Conservation (phyloP, 352 stramenopile genomes). For the Lagenidium giganteum region DNA sequence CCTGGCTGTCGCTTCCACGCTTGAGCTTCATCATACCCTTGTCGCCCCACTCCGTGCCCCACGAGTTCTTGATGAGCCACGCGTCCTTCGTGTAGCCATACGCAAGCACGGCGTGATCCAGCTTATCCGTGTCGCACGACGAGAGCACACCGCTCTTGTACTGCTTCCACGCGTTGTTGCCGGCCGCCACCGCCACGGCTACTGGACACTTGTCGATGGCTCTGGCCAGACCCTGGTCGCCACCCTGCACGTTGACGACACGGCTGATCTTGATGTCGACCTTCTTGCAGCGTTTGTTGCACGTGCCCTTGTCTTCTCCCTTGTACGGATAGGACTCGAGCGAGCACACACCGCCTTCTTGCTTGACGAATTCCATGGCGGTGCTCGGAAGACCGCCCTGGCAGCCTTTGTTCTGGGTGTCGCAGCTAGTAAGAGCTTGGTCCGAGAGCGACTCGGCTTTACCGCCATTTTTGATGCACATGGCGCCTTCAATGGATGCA, state of each 20-base stretch:
- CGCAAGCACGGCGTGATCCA: conserved; percentile 95
- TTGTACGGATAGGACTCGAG: conserved; percentile 52
- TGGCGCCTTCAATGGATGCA: conserved; percentile 7
- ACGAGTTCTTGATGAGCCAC: conserved; percentile 96
- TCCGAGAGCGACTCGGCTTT: conserved; percentile 8
- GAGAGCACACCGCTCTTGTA: conserved; percentile 90
- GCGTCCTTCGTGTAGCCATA: conserved; percentile 85
- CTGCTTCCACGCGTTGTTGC: conserved; percentile 92
- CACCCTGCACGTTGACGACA: conserved; percentile 44
- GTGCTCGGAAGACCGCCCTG: conserved; percentile 62
- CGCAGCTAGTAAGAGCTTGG: conserved; percentile 17
- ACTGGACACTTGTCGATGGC: conserved; percentile 89
- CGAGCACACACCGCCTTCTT: conserved; percentile 52
- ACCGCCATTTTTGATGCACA: conserved; percentile 7
- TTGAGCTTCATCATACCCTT: conserved; percentile 87
- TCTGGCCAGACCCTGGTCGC: conserved; percentile 61
- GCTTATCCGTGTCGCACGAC: conserved; percentile 55
- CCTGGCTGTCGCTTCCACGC: too few species aligned
- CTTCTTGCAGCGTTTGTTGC: conserved; percentile 7
- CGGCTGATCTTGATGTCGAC: conserved; percentile 7
- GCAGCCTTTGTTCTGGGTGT: conserved; percentile 61
- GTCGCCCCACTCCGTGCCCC: conserved; percentile 87
- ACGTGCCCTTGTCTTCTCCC: neutral
- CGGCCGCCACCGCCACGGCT: conserved; percentile 87
- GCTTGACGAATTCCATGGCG: conserved; percentile 75